phyloP scores from a whole-genome alignment of 768 basidiomycete genomes.

The Naganishia kalamii region DNA sequence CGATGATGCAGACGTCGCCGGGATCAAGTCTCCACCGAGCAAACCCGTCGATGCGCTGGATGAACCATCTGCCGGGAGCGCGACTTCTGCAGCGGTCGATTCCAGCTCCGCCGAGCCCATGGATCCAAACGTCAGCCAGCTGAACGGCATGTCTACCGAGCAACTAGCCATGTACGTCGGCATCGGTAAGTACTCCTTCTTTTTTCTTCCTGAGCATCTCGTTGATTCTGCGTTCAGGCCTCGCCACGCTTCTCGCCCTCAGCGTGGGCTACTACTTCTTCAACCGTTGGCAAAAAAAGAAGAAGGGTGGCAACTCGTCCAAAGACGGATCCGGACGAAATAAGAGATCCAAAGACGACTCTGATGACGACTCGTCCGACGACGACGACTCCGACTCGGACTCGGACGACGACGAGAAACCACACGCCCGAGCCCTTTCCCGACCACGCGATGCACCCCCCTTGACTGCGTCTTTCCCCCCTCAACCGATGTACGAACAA shows the following conservation, averaged over 20 bases:
- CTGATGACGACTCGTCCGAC: background rate
- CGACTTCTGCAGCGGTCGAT: too few species aligned
- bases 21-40: too few species aligned
- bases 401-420: background rate
- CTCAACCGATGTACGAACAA: background rate
- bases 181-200: background rate
- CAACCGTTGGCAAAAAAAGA: background rate
- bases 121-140: background rate
- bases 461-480: background rate
- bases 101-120: background rate
- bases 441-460: background rate
- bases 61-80: too few species aligned
- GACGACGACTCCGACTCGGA: background rate
- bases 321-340: background rate
- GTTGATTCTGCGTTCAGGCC: background rate
- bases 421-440: background rate
- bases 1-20: too few species aligned
- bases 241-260: background rate
- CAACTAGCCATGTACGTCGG: constrained; percentile 1
- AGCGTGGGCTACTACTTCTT: background rate
- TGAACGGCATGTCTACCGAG: background rate
- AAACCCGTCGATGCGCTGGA: too few species aligned
- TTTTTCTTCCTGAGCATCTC: background rate
- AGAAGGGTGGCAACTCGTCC: background rate
- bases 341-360: background rate